Conservation (phyloP, 2,329 filamentous ascomycete species). For the Endocalyx cinctus region DNA sequence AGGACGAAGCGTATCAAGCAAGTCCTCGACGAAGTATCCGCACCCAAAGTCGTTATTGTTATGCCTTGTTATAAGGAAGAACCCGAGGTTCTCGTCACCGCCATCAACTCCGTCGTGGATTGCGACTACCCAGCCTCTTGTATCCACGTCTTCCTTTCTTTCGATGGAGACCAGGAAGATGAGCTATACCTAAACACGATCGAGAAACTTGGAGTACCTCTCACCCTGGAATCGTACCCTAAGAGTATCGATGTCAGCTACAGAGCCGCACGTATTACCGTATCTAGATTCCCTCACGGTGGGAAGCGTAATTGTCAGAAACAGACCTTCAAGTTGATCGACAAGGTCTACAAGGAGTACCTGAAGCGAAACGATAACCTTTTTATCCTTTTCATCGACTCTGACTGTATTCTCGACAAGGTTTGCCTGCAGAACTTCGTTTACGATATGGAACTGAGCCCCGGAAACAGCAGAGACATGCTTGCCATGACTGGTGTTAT, state of each 20-base stretch:
- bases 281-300: conserved; percentile 88
- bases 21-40: conserved; percentile 75
- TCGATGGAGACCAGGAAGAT: conserved; percentile 85
- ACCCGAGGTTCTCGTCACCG: conserved; percentile 75
- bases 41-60: conserved; percentile 90
- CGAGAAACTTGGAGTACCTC: conserved; percentile 74
- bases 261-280: conserved; percentile 75
- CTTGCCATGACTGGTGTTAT: conserved; percentile 97
- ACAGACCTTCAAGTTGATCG: conserved; percentile 85
- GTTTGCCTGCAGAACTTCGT: conserved; percentile 96
- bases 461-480: conserved; percentile 87
- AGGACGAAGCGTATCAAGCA: conserved; percentile 77
- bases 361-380: conserved; percentile 83
- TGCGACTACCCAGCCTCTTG: conserved; percentile 91
- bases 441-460: conserved; percentile 97
- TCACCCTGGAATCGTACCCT: conserved; percentile 73
- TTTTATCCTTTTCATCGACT: conserved; percentile 96
- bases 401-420: conserved; percentile 88
- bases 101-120: conserved; percentile 85
- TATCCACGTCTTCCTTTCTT: conserved; percentile 91
- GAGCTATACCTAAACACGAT: conserved; percentile 86
- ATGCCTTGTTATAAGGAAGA: conserved; percentile 97
- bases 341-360: conserved; percentile 86
- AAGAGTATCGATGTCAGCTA: conserved; percentile 88
- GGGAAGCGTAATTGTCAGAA: conserved; percentile 95